Conservation (phyloP, 225 moss, liverwort and hornwort genomes). For the Polytrichum commune region DNA sequence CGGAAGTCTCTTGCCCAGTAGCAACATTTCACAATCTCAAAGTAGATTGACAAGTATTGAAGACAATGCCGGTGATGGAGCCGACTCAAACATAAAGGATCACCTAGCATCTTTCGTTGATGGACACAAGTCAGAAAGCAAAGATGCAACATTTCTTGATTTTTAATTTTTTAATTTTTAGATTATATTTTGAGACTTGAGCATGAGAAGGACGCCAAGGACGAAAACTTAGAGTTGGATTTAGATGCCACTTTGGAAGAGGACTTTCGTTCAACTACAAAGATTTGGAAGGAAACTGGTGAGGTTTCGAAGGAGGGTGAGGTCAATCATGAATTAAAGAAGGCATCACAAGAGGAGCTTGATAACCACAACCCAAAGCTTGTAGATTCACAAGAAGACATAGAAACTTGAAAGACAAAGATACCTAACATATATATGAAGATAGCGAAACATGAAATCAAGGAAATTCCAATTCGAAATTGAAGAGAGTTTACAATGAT, state of each 20-base stretch:
- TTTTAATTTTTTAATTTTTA: conserved; percentile 12
- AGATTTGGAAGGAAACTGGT: conserved; percentile 11
- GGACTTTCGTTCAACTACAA: background rate
- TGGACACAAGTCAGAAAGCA: conserved; percentile 10
- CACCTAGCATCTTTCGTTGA: conserved; percentile 14
- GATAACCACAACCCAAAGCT: conserved; percentile 8
- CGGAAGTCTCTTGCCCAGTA: too few species aligned
- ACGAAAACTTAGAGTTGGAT: conserved; percentile 11
- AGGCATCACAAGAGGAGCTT: conserved; percentile 9
- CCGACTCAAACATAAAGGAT: conserved; percentile 9
- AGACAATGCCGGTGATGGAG: conserved; percentile 1
- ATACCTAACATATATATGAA: background rate
- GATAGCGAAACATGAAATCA: background rate
- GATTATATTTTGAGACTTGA: conserved; percentile 22
- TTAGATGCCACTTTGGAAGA: conserved; percentile 8
- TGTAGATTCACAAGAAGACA: background rate
- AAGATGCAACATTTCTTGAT: conserved; percentile 24
- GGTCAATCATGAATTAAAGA: conserved; percentile 4
- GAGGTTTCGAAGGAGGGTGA: conserved; percentile 10
- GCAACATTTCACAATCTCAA: conserved; percentile 10
- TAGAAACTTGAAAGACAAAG: background rate
- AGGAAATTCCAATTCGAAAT: background rate
- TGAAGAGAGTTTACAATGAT: too few species aligned
- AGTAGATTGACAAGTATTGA: conserved; percentile 10
- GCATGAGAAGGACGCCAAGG: conserved; percentile 11